Conservation (phyloP, 2,329 filamentous ascomycete genomes). For the Thermothelomyces thermophilus region DNA sequence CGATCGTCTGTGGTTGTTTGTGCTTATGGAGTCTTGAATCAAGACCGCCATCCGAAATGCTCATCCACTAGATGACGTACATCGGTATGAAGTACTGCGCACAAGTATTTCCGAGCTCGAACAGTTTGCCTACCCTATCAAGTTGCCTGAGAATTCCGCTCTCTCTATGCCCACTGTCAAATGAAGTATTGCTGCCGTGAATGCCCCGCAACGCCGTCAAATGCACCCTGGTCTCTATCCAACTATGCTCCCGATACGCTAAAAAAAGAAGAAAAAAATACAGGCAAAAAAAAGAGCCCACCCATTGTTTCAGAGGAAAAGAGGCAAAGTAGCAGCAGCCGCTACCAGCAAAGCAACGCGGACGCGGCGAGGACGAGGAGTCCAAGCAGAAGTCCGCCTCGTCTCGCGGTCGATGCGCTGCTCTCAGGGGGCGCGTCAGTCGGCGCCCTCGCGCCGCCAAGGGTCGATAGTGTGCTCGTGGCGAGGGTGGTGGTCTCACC, state of each 20-base stretch:
- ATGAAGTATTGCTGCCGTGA: neutral
- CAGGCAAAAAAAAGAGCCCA: neutral
- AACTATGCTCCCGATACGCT: neutral
- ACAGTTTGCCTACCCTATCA: neutral
- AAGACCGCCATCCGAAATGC: no score
- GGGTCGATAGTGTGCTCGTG: neutral
- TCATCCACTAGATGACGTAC: no score
- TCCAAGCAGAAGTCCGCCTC: neutral
- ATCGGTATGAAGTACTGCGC: no score
- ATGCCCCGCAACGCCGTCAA: constrained; percentile 4
- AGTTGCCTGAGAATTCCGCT: neutral
- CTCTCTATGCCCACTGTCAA: neutral
- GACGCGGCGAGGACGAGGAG: neutral
- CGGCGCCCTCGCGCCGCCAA: neutral
- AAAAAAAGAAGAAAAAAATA: neutral
- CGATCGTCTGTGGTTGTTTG: no score
- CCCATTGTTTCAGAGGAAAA: neutral
- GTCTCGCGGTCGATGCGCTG: neutral
- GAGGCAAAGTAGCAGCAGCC: neutral
- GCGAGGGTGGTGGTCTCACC: constrained; percentile 7
- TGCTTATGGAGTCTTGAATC: neutral
- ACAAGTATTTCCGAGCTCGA: no score
- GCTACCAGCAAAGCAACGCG: neutral
- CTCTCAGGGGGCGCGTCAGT: constrained; percentile 4
- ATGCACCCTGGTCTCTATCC: constrained; percentile 1